Base-by-base conservation (phyloP, 768 basidiomycete genomes). In the Dioszegia hungarica region DNA sequence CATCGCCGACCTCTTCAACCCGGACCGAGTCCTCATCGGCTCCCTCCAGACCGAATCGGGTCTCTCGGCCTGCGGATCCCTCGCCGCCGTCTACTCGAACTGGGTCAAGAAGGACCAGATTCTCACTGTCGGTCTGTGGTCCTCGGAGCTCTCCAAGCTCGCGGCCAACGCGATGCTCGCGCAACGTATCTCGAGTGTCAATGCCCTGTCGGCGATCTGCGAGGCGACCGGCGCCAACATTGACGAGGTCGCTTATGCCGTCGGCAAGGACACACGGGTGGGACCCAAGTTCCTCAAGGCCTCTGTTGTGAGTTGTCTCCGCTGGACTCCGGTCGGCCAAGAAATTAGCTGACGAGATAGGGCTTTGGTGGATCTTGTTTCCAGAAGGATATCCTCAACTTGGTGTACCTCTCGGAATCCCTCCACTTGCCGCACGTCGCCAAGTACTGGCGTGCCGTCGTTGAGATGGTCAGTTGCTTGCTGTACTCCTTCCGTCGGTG, bases 121-220 rank as follows among this genome's bases (percentile, higher is more conserved):
- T 75, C 81, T 99, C 48, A 90, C 88, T 19, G 95, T 98, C 66
- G 94, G 95, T 63, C 82, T 99, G 27, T 99, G 95, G 95, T 93
- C 90, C 1, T 97, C 94, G 2, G 95, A 99, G 78, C 84, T 99
- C 25, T 89, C 93, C 62, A 99, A 99, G 81, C 85, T 99, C 60
- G 95, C 95, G 10, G 95, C 95, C 53, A 99, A 99, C 75, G 95
- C 95, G 57, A 93, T 99, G 91, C 86, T 99, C 59, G 95, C 95
- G 8, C 95, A 99, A 63, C 89, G 95, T 60, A 99, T 99, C 77
- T 98, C 94, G 9, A 95, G 92, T 55, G 82, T 98, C 81, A 99
- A 98, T 75, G 91, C 95, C 14, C 86, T 99, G 27, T 95, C 92
- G 37, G 95, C 95, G 44, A 94, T 99, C 73, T 98, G 95, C 76